Evolutionary conservation across 2,329 filamentous ascomycete species (phyloP), one percentile per base, ranked within the genome.

Genomic region (Lomentospora prolificans): DNA sequence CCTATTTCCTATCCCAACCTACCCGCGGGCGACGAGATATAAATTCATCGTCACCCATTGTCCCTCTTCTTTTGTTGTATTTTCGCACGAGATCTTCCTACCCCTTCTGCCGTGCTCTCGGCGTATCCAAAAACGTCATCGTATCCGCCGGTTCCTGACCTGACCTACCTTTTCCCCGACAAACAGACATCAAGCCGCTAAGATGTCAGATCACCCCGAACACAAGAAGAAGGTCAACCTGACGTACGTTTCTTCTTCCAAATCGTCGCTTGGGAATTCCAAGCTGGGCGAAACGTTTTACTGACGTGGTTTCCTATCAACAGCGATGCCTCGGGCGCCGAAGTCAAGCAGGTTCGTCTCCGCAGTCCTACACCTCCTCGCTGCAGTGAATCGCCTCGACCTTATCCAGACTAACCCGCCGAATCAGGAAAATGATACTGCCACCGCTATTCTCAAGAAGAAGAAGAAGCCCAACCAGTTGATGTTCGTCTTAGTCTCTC

Each of bases 381-480:
- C n/a, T n/a, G n/a, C n/a, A n/a, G n/a, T n/a, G n/a, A 19, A 17
- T 27, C 17, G 22, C 22, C 24, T 19, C 25, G 28, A 56, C 57
- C 36, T 57, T 55, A 59, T 61, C 58, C 63, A 59, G 62, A n/a
- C 61, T 64, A 55, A 53, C 27, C 36, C 27, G 17, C 22, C 3
- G 52, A 64, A 62, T 64, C 66, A 95, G 85, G 85, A 90, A 66
- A 89, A 96, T 71, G 94, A 96, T 69, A 90, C 86, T 60, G 84
- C 94, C 55, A 99, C 94, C 50, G 94, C 94, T 64, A 99, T 99
- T 66, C 83, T 99, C 67, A 97, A 96, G 80, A 97, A 97, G 83
- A 99, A 99, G 87, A 99, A 99, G 91, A 99, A 99, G 89, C 91
- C 91, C 66, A 99, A 99, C 76, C 95, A 92, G 69, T 76, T 99